Conservation (phyloP, 441 rosid genomes). For the Brassica balearica region DNA sequence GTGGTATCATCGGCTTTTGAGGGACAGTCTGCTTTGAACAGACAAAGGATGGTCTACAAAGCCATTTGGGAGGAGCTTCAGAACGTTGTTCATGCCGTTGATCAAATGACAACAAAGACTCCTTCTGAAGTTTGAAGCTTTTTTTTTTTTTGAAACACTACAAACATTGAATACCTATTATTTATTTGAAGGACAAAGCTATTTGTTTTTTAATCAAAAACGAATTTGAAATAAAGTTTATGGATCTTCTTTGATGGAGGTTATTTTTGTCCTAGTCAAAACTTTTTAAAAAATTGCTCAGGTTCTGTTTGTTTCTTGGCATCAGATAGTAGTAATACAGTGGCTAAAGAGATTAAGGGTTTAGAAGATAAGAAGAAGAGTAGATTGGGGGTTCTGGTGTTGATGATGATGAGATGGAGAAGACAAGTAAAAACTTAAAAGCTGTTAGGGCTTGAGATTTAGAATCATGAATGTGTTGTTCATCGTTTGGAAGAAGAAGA, state of each 20-base stretch:
- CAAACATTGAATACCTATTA: conserved; percentile 1
- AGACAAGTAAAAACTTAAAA: too few relatives aligned
- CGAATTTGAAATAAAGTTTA: not conserved
- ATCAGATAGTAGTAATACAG: conserved; percentile 60
- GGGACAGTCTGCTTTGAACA: conserved; percentile 83
- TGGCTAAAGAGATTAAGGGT: conserved; percentile 44
- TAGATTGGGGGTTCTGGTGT: conserved; percentile 26
- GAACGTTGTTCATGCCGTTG: conserved; percentile 90
- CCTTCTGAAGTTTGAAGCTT: conserved; percentile 66
- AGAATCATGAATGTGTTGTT: conserved; percentile 14
- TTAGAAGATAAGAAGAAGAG: conserved; percentile 43
- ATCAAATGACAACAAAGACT: conserved; percentile 88
- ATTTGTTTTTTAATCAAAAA: not conserved
- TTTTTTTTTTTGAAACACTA: conserved; percentile 7
- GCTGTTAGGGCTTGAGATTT: too few relatives aligned
- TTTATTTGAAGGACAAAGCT: conserved; percentile 21
- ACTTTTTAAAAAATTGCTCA: conserved; percentile 41
- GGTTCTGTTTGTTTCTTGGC: conserved; percentile 60
- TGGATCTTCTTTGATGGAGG: not conserved
- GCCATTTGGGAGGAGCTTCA: conserved; percentile 99
- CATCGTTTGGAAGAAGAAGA: conserved; percentile 46
- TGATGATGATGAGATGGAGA: conserved; percentile 29
- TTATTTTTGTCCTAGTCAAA: not conserved
- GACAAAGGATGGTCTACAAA: conserved; percentile 97
- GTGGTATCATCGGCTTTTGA: conserved; percentile 83